Conservation (phyloP, 768 basidiomycete species). For the Tulasnella sp. region DNA sequence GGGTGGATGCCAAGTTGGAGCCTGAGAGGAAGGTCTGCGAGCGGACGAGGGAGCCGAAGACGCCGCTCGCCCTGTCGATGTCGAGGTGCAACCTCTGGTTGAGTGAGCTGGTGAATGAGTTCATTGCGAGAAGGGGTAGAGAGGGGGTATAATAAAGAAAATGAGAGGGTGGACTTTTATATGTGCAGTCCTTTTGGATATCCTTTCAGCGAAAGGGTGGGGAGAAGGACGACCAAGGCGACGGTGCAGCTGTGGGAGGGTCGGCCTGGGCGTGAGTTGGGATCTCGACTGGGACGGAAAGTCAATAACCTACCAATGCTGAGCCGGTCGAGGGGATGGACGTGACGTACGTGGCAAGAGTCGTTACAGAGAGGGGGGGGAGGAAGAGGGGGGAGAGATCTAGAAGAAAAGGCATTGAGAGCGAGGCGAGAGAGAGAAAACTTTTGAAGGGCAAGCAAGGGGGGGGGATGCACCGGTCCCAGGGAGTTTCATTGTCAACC, state of each 20-base stretch:
- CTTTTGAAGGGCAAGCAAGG: neutral
- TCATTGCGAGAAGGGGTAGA: neutral
- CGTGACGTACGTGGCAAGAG: neutral
- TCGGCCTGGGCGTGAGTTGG: neutral
- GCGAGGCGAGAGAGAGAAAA: neutral
- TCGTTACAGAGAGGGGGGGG: neutral
- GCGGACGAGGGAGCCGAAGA: constrained; percentile 23
- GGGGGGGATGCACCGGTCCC: neutral
- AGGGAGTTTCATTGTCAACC: neutral
- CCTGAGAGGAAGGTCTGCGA: constrained; percentile 25
- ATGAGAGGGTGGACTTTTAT: constrained; percentile 3
- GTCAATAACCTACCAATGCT: neutral
- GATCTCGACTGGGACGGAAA: neutral
- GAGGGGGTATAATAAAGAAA: neutral
- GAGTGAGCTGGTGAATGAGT: neutral
- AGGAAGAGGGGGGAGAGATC: neutral
- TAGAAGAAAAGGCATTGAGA: neutral
- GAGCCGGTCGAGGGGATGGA: neutral
- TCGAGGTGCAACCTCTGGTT: constrained; percentile 8
- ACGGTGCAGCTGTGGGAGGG: neutral
- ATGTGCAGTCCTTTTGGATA: neutral
- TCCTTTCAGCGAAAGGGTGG: neutral
- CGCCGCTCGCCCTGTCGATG: constrained; percentile 16
- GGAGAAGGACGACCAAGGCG: neutral
- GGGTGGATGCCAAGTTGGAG: constrained; percentile 22